phyloP scores from a whole-genome alignment of 805 yeast species.

The Ogataea paraovalis region DNA sequence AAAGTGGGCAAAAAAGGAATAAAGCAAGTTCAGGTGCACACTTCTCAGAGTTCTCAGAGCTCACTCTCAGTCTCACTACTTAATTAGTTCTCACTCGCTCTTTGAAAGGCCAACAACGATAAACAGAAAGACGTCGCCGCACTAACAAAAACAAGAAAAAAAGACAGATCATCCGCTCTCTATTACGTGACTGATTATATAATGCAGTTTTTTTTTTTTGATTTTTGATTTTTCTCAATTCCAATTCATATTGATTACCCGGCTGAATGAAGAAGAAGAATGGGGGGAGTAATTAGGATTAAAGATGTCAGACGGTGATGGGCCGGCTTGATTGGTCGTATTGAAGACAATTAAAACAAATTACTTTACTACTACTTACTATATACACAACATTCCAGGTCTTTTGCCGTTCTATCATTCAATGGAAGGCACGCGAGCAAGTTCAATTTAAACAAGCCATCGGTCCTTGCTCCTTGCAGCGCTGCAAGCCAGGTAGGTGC shows the following conservation, averaged over 20 bases:
- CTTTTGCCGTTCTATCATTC: no score
- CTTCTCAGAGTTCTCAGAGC: not conserved
- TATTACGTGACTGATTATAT: not conserved
- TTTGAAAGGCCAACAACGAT: not conserved
- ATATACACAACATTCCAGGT: no score
- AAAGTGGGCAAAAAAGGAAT: not conserved
- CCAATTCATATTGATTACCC: not conserved
- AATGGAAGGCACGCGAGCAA: no score
- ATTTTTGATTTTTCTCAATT: not conserved
- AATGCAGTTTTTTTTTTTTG: not conserved
- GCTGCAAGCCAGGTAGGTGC: no score
- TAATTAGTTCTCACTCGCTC: not conserved
- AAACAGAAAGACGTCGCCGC: not conserved
- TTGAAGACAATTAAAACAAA: no score
- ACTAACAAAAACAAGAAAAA: not conserved
- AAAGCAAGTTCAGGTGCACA: not conserved
- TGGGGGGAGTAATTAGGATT: no score
- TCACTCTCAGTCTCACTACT: not conserved
- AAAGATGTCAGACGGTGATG: no score
- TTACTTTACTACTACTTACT: no score
- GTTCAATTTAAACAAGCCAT: no score
- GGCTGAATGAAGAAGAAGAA: no score
- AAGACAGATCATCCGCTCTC: not conserved
- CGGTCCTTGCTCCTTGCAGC: no score
- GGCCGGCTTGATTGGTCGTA: no score